Evolutionary conservation across 2,329 filamentous ascomycete species (phyloP), one percentile per base, ranked within the genome.

Genomic region (Westerdykella sp.): DNA sequence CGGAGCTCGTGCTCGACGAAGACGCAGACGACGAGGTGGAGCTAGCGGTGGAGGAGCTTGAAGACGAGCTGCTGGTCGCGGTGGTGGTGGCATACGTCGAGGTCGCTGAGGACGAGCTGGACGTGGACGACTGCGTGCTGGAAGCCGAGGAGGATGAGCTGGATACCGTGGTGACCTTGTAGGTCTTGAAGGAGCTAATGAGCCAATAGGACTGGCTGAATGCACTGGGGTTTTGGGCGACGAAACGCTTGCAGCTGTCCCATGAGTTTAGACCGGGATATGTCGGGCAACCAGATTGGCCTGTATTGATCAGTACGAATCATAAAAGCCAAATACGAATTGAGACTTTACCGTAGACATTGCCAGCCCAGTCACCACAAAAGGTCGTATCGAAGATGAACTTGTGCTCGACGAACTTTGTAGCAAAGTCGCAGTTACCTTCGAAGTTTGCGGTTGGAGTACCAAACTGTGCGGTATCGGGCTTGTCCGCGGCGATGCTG

Each of bases 341-440:
- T 9, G 11, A 73, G 49, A 80, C 74, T 25, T 65, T 54, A 42
- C 58, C 56, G 80, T 84, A 94, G 25, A 82, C 79, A 31, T 72
- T 64, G 18, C 87, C 87, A 4, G 87, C 88, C 88, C 88, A 95
- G 59, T 84, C 79, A 16, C 89, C 89, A 67, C 89, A 95, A 64
- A 94, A 87, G n/a, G 83, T 85, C 2, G 81, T 91, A 68, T 89
- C 80, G 67, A 91, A 82, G 54, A 90, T 78, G 54, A 96, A 80
- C 51, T 82, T 77, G 70, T 94, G 77, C 45, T 84, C 68, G 45
- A 69, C 69, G 69, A 95, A 93, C 64, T 83, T 75, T 2, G 68
- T 51, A 47, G 82, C 73, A 47, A 94, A 84, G 56, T 89, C 70
- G 67, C 90, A 96, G 44, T 72, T 74, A 1, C 81, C 78, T n/a